Evolutionary conservation across 495 filamentous ascomycete genomes (phyloP), one percentile per base, ranked within the genome.

Genomic region (Extremus antarcticus): DNA sequence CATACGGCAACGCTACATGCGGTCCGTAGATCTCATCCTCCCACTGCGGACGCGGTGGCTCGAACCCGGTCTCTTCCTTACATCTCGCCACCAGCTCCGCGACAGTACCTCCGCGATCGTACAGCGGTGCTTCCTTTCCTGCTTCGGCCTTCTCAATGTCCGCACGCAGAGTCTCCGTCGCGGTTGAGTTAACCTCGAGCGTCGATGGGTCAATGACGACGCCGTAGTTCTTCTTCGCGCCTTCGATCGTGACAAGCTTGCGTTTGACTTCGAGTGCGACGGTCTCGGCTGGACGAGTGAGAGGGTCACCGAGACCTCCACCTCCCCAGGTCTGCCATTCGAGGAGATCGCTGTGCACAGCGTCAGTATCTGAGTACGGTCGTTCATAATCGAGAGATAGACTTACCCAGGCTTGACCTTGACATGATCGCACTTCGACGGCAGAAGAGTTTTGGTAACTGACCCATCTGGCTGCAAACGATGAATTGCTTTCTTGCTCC

Each of bases 261-360:
- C 74, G 69, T 22, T 66, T 69, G 3, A 76, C 74, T 39, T 78
- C 75, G 1, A 72, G 55, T 1, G 74, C 73, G 3, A 77, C 75
- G 38, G 67, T 71, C 29, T 70, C 65, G 0, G 71, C 67, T 0
- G 72, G 69, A 4, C 75, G 70, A 1, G 73, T 73, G 47, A 77
- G 58, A 0, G 74, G 73, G 61, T 78, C 72, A 8, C 75, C 75
- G 16, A 76, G 66, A 8, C 75, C 74, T 35, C 75, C 74, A 13
- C 73, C 75, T 40, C 74, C 73, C 74, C 74, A 76, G 0, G 75
- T 77, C 16, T 75, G 63, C 74, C 74, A 78, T 58, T 76, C 75
- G 2, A 77, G 70, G 0, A 78, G 64, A 56, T 77, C 75, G 3
- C 69, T 73, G 17, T 3, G 3, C 9, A 21, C 3, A 13, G n/a